phyloP scores from a whole-genome alignment of 2,329 filamentous ascomycete species.

The Xylaria sp. region DNA sequence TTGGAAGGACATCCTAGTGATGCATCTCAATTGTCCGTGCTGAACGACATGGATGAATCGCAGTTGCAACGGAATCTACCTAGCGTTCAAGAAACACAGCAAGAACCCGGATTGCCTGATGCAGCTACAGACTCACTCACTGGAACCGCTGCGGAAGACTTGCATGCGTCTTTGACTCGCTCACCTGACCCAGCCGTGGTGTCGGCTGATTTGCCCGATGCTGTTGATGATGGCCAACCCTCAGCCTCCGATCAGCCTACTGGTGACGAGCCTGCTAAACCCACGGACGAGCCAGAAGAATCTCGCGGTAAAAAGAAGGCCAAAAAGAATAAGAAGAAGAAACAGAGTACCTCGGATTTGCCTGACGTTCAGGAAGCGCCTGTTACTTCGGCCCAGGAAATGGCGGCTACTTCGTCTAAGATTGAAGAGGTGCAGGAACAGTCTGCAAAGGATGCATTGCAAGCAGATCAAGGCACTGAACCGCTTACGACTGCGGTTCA shows the following conservation, averaged over 20 bases:
- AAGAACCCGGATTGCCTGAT: constrained; percentile 38
- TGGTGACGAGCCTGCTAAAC: constrained; percentile 38
- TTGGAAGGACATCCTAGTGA: constrained; percentile 19
- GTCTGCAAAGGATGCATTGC: constrained; percentile 18
- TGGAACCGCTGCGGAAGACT: constrained; percentile 31
- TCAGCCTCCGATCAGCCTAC: constrained; percentile 20
- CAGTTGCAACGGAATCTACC: constrained; percentile 38
- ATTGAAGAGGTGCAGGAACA: constrained; percentile 29
- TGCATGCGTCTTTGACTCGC: constrained; percentile 38
- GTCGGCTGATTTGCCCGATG: constrained; percentile 13
- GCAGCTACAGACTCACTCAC: constrained; percentile 37
- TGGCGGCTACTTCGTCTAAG: not conserved
- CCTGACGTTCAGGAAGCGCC: constrained; percentile 17
- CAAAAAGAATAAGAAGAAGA: constrained; percentile 49
- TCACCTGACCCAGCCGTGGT: constrained; percentile 36
- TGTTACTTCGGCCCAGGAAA: constrained; percentile 22
- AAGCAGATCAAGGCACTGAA: constrained; percentile 24
- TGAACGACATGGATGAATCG: constrained; percentile 40
- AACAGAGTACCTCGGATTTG: constrained; percentile 34
- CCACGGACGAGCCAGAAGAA: constrained; percentile 46
- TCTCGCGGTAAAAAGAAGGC: constrained; percentile 48
- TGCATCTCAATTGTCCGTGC: constrained; percentile 34
- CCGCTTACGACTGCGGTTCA: constrained; percentile 7
- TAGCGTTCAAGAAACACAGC: constrained; percentile 43
- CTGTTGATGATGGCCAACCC: constrained; percentile 8